Base-by-base conservation (phyloP, 225 moss, liverwort and hornwort species). In the Polytrichum formosum region DNA sequence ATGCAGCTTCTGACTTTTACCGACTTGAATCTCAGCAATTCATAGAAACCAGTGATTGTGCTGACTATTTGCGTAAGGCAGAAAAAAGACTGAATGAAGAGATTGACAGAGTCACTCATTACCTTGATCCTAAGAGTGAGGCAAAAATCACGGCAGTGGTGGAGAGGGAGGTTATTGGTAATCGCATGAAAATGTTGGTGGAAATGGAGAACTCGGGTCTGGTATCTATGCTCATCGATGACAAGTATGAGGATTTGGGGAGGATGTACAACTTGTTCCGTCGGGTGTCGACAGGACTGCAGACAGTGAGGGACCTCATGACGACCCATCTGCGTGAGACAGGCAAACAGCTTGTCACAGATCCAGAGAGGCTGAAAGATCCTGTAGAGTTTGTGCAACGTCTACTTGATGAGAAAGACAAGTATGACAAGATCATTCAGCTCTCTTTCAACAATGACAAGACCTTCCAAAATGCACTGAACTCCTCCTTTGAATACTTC, bases 121-220 rank as follows among this genome's bases (percentile, higher is more conserved):
- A 87, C 67, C 76, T 87, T 69, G 87, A 87, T 77, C 81, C 84
- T 0, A 87, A 84, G 67, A 87, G 87, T 26, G 87, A 87, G 76
- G 72, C 81, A 31, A 87, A 87, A 74, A 87, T 87, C 70, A 87
- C 87, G 19, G 80, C 84, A 64, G 87, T 87, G 59, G 87, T 87
- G 67, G 87, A 87, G 77, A 79, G 84, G 72, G 87, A 87, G 79
- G 87, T 87, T 16, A 87, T 87, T 37, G 87, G 87, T 71, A 87
- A 87, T 61, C 87, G 87, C 72, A 78, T 87, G 79, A 87, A 84
- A 75, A 62, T 87, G 61, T 73, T 87, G 79, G 81, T 87, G 67
- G 87, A 87, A 75, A 87, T 87, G 87, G 87, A 87, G 19, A 87
- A 87, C 37, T 87, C 87, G 17, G 87, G 87, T 56, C 72, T 87